Base-by-base conservation (phyloP, 2,329 filamentous ascomycete genomes). In the Colletotrichum lentis region DNA sequence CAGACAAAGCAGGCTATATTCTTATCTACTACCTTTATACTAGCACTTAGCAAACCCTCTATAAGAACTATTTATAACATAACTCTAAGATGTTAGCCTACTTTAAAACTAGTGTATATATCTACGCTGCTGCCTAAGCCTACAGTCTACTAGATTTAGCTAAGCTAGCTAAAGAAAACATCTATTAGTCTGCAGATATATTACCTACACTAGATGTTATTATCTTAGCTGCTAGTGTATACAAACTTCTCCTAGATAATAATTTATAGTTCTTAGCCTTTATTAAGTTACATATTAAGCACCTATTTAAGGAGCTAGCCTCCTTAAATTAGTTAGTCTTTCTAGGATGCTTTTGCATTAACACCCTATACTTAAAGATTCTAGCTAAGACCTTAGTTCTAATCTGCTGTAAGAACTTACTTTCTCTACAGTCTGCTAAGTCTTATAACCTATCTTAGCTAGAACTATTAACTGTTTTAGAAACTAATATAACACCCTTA, bases 1-100 rank as follows among this genome's bases (percentile, higher is more conserved):
- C 24, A 2, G 37, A 54, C n/a, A 35, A 54, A n/a, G 59, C 49
- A 24, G 59, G 59, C 37, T 35, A 62, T 14, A 35, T 62, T 20
- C 47, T 62, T 1, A 20, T 62, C 37, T 20, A 62, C 49, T 62
- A 62, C 39, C 49, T 62, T 31, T 20, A 46, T 31, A 54, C 59
- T 3, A 14, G 59, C 8, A 35, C 49, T 41, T 62, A n/a, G 47
- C 59, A 62, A 31, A 62, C 59, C 39, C 24, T 62, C 12, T 5
- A 43, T 8, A 3, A 22, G 44, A 24, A 39, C 16, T 0, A 31
- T 31, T 18, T 2, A 31, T 10, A 16, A 18, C 24, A 50, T 3
- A 1, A 31, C 47, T 50, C 24, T 2, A n/a, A 50, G 22, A 31
- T 14, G 11, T 50, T 2, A 31, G 12, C 47, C 24, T 2, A 50